Percentiles rank a stretch among this genome's conserved stretches.
Evolutionary conservation across 2,329 filamentous ascomycete species (phyloP).

Genomic region (Talaromyces marneffei): DNA sequence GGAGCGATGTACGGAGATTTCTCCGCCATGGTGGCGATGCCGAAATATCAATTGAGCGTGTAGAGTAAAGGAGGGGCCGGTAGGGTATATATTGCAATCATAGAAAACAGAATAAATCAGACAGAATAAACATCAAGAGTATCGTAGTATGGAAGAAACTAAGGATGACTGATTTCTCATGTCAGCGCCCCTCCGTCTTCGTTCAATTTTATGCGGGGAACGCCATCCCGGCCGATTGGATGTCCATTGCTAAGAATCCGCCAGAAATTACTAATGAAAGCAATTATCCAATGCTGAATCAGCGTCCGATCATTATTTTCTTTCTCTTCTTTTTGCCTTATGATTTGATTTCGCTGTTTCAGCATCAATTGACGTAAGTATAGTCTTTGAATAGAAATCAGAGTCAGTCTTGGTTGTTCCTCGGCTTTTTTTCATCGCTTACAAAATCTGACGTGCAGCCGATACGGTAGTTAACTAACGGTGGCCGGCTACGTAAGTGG

Average conservation of each 20-base stretch:
- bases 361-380: background rate
- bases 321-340: background rate
- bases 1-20: constrained; percentile 47
- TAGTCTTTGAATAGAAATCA: background rate
- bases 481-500: background rate
- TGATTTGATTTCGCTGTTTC: background rate
- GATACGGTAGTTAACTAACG: no score
- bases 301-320: background rate
- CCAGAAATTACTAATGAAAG: background rate
- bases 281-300: constrained; percentile 7
- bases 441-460: background rate
- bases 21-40: constrained; percentile 43
- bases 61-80: background rate
- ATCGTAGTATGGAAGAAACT: background rate
- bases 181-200: background rate
- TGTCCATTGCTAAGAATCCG: background rate
- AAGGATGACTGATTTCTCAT: background rate
- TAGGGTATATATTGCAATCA: background rate
- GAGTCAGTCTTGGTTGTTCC: background rate
- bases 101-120: background rate
- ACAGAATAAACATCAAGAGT: background rate
- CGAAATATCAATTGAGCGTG: background rate
- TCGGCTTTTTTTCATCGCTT: background rate
- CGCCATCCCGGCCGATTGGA: background rate
- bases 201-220: constrained; percentile 4